Evolutionary conservation across 768 basidiomycete species (phyloP), one percentile per base, ranked within the genome.

Genomic region (Hypholoma sublateritium): DNA sequence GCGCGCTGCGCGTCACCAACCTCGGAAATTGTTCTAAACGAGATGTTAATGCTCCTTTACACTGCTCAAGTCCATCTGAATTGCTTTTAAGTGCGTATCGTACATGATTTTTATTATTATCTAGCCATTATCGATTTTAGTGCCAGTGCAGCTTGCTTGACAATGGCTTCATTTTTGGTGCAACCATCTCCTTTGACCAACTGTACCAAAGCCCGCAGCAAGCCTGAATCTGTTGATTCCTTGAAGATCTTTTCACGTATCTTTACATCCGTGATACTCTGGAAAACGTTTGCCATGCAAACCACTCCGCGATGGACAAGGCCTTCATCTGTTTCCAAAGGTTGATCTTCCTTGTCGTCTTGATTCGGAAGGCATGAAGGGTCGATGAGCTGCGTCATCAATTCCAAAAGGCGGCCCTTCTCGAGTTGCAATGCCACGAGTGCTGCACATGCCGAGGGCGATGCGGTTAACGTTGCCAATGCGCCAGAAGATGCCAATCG

Each of bases 401-500:
- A 81, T 2, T 78, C 69, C n/a, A 92, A 72, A 7, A 87, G 80
- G 41, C 85, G 80, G 57, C 81, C 82, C 32, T 80, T 80, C 56
- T 91, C 87, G 43, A 71, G 72, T 66, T 93, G 86, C 24, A 94
- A 80, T 34, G 77, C 74, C 14, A 86, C 67, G n/a, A 96, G 72
- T 2, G 78, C 74, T 5, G 70, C 67, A 65, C 92, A 94, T 11
- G 84, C 85, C 28, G 73, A 73, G 1, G 79, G 76, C 0, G 86
- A 81, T 22, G 79, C 76, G 1, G 89, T 88, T 53, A 99, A 71
- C 25, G 86, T 88, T 4, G 96, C 94, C 39, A 98, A 75, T 2
- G 94, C 91, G 16, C 95, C 96, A 0, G 91, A 87, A 1, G 95
- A 93, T n/a, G 96, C 96, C 14, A 92, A 69, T 34, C 90, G 83